Evolutionary conservation across 148 eudicot genomes (phyloP), one percentile per base, ranked within the genome.

Genomic region (Vaccinium corymbosum): DNA sequence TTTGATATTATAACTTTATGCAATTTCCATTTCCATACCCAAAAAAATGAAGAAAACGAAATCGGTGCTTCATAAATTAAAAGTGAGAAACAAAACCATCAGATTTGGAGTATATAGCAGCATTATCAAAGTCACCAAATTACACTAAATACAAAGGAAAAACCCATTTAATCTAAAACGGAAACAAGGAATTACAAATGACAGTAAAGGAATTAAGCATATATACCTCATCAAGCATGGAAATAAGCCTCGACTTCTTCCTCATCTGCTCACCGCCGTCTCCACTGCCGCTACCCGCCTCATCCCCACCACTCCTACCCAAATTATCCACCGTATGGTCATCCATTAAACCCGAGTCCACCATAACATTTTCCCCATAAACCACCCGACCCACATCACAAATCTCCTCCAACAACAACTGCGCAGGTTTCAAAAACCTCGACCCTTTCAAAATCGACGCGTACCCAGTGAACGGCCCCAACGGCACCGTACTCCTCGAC

Each of bases 401-500:
- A 46, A 88, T 64, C 89, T 93, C 98, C 22, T 96, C 97, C 85
- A 96, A 78, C 86, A 96, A 53, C 78, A 83, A 83, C 76, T 91
- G 95, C 10, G 98, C 97, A 2, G 98, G 98, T 78, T 85, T 93
- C 88, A 94, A 86, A 71, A 92, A 96, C 85, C 89, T 93, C 4
- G 98, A 96, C 0, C 93, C 92, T 82, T 87, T 94, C 83, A 96
- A n/a, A 25, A 95, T 89, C 7, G 94, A 87, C 22, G 98, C 87
- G 71, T 95, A 95, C 0, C 98, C 98, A 1, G 98, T 95, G 42
- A 95, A 95, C 0, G 98, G 98, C 53, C 98, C 98, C 0, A 94
- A 86, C 12, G 98, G 98, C 0, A 84, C 93, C 55, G 82, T 80
- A 73, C 88, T 87, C 25, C 88, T 87, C 1, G 86, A 82, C 74